Base-by-base conservation (phyloP, 2,329 filamentous ascomycete genomes). In the Botrytis byssoidea region DNA sequence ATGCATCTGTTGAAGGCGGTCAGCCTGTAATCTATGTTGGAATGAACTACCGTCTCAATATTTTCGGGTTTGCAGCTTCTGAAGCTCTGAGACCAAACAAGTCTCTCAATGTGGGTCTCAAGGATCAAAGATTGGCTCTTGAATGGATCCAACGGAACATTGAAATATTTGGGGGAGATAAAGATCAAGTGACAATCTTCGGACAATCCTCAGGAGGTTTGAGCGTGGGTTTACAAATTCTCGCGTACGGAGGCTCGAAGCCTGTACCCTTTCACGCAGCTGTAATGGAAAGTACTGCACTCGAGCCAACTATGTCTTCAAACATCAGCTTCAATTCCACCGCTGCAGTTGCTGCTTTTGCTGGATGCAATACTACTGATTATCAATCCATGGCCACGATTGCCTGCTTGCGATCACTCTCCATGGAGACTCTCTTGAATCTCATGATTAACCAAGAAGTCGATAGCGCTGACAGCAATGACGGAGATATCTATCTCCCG, bases 1-100 rank as follows among this genome's bases (percentile, higher is more conserved):
- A 80, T n/a, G 80, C 87, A 74, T 86, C 84, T 0, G 79, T 86
- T 7, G 79, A 81, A 48, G 85, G 85, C 72, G 83, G 83, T 25
- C 16, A 82, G 61, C 86, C 86, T 22, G 81, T 92, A 61, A 83
- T 92, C 40, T 87, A 84, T 68, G 86, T 91, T 66, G 86, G 84
- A 79, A 86, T 90, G 80, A 88, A 87, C 81, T 89, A 92, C 80
- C 86, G 78, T 37, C 44, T 79, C 14, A 77, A 74, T 14, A 75
- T 88, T 4, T 84, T 93, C 78, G 92, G 92, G 0, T 94, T 95
- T 81, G 81, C 92, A 68, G 86, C 88, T n/a, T 89, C 88, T 2
- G 82, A 83, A n/a, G 77, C 87, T 69, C 84, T 88, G 35, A 83
- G 74, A 64, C 63, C 42, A 0, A 66, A 74, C 2, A 75, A 75